Percentiles rank a stretch among this genome's conserved stretches.
These are phyloP conservation scores for Fusarium burgessii DNA, from an alignment of 2,329 filamentous ascomycete genomes.

Conservation along the genomic window DNA sequence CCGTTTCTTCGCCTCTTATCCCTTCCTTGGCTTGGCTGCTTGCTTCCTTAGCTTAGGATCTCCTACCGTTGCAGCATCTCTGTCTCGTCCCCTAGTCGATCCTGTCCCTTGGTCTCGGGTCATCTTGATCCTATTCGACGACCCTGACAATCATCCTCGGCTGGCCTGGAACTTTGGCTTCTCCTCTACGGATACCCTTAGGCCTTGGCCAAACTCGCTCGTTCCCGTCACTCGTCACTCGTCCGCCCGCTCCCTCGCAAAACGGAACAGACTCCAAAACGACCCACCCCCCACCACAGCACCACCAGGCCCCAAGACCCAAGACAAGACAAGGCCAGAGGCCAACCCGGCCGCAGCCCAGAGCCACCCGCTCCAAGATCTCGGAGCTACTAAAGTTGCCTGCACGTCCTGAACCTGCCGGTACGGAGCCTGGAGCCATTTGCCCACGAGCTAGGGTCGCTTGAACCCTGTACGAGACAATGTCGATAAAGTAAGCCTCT, in stretches of 20 bases:
- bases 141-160: constrained; percentile 26
- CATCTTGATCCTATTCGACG: constrained; percentile 27
- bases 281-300: constrained; percentile 47
- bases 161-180: constrained; percentile 31
- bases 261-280: constrained; percentile 41
- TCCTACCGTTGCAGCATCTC: constrained; percentile 18
- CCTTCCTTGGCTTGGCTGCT: constrained; percentile 17
- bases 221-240: not conserved
- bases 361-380: constrained; percentile 49
- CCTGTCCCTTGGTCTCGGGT: constrained; percentile 35
- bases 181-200: constrained; percentile 11
- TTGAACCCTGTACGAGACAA: constrained; percentile 55
- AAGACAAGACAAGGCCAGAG: constrained; percentile 42
- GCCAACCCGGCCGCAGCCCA: constrained; percentile 40
- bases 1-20: constrained; percentile 14
- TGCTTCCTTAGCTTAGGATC: constrained; percentile 14
- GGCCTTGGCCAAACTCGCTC: constrained; percentile 29
- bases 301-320: constrained; percentile 36
- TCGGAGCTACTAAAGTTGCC: constrained; percentile 49
- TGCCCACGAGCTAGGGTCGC: constrained; percentile 51
- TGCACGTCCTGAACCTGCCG: constrained; percentile 48
- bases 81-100: constrained; percentile 22
- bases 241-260: constrained; percentile 9
- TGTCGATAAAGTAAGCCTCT: constrained; percentile 67
- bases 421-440: constrained; percentile 49